Conservation (phyloP, 2,329 filamentous ascomycete species). For the Septoria petroselini region DNA sequence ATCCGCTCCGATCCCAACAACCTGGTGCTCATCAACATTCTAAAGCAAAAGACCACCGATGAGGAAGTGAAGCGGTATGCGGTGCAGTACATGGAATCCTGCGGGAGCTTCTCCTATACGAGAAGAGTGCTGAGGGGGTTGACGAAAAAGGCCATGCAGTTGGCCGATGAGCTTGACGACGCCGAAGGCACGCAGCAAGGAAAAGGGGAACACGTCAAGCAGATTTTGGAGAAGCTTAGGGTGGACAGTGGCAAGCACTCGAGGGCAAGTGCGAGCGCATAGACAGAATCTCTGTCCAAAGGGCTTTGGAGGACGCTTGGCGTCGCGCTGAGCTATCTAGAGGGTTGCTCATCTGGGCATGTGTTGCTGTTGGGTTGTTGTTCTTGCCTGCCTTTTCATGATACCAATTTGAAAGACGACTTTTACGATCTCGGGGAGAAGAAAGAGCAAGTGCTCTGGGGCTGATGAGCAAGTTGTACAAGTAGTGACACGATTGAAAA, state of each 20-base stretch:
- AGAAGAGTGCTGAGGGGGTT: conserved; percentile 54
- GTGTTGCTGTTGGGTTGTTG: background rate
- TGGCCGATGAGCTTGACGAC: conserved; percentile 44
- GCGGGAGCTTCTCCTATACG: conserved; percentile 86
- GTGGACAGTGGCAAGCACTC: conserved; percentile 30
- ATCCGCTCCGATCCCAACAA: conserved; percentile 73
- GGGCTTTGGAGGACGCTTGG: too few relatives aligned
- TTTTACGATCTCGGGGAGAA: background rate
- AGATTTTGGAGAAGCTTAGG: conserved; percentile 43
- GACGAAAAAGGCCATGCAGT: conserved; percentile 43
- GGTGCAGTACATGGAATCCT: conserved; percentile 80
- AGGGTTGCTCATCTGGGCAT: background rate
- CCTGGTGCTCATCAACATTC: conserved; percentile 81
- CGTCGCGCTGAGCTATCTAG: too few relatives aligned
- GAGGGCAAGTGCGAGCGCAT: conserved; percentile 17
- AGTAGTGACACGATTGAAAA: too few relatives aligned
- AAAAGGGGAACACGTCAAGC: conserved; percentile 38
- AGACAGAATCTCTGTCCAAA: too few relatives aligned
- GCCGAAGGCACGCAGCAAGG: conserved; percentile 27
- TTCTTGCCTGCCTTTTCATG: background rate
- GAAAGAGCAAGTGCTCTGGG: too few relatives aligned
- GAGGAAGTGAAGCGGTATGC: conserved; percentile 89
- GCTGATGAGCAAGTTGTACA: too few relatives aligned
- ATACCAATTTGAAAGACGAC: conserved; percentile 11
- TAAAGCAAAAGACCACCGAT: conserved; percentile 84